Evolutionary conservation across 768 basidiomycete species (phyloP).

Genomic region (Lyophyllum atratum): DNA sequence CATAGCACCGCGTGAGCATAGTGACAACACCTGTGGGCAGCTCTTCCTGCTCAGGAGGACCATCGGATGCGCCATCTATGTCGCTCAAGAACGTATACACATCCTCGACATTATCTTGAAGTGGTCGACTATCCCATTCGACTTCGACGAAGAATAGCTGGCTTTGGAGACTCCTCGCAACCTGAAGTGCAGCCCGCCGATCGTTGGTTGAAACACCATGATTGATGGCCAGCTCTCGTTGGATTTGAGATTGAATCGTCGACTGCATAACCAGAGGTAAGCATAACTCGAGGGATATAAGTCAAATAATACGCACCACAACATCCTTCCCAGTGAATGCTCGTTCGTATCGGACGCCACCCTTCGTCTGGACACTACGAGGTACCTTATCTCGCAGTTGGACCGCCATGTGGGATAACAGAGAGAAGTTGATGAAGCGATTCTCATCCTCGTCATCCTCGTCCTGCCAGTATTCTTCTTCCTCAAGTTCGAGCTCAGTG

Average conservation of each 20-base stretch:
- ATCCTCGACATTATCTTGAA: conserved; percentile 89
- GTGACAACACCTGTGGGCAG: conserved; percentile 91
- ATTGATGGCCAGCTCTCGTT: conserved; percentile 76
- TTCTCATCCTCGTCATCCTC: conserved; percentile 67
- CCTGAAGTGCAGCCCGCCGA: conserved; percentile 79
- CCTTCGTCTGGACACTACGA: conserved; percentile 85
- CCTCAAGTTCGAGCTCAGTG: conserved; percentile 33
- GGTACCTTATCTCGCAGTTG: conserved; percentile 90
- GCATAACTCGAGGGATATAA: background rate
- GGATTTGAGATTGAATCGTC: conserved; percentile 85
- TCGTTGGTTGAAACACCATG: conserved; percentile 77
- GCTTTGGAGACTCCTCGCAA: conserved; percentile 87
- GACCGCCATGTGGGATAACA: conserved; percentile 87
- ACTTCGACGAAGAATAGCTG: conserved; percentile 97
- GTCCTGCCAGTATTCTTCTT: conserved; percentile 61
- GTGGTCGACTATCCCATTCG: conserved; percentile 83
- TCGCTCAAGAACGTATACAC: conserved; percentile 94
- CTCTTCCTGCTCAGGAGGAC: conserved; percentile 61
- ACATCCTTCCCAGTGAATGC: conserved; percentile 96
- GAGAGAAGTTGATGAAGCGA: conserved; percentile 84
- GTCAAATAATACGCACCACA: conserved; percentile 59
- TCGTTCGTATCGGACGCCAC: conserved; percentile 85
- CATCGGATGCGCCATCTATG: conserved; percentile 62
- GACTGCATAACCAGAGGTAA: conserved; percentile 47
- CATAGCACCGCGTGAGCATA: conserved; percentile 88